These are phyloP conservation scores for Phoenix dactylifera DNA, from an alignment of 176 grass and related monocot species.

Conservation along the genomic window DNA sequence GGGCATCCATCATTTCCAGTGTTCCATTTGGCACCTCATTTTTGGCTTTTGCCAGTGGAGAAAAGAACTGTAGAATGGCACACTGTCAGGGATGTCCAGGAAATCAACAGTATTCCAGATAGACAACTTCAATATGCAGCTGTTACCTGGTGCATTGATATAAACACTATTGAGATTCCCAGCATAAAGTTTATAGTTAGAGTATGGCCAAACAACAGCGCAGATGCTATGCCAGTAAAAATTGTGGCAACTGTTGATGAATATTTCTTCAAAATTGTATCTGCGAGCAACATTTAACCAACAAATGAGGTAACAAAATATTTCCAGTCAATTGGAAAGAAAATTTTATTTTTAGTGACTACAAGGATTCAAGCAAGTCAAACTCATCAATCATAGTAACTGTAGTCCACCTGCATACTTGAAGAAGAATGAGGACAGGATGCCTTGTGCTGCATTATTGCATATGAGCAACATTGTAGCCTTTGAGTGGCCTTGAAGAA, in stretches of 20 bases:
- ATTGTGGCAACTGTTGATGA: constrained; percentile 91
- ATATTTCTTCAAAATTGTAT: constrained; percentile 99
- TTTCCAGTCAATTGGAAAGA: no score
- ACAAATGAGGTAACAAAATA: no score
- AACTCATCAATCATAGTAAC: background rate
- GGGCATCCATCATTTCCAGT: constrained; percentile 53
- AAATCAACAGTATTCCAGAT: no score
- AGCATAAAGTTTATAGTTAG: constrained; percentile 92
- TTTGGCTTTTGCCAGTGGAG: constrained; percentile 57
- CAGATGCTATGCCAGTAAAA: constrained; percentile 90
- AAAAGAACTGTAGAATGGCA: constrained; percentile 59
- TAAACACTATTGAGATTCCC: constrained; percentile 92
- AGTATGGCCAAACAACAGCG: constrained; percentile 76
- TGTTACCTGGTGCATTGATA: constrained; percentile 99
- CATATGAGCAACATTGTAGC: constrained; percentile 97
- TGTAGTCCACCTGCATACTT: constrained; percentile 78
- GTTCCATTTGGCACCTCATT: constrained; percentile 50
- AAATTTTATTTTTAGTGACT: no score
- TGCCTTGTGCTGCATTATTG: constrained; percentile 98
- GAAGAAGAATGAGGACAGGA: constrained; percentile 95
- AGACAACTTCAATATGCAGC: background rate
- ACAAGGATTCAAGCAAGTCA: no score
- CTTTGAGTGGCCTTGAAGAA: constrained; percentile 89
- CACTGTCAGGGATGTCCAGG: constrained; percentile 3
- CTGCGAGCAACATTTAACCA: constrained; percentile 24